Base-by-base conservation (phyloP, 202 grass and related monocot species). In the Panicum hallii region DNA sequence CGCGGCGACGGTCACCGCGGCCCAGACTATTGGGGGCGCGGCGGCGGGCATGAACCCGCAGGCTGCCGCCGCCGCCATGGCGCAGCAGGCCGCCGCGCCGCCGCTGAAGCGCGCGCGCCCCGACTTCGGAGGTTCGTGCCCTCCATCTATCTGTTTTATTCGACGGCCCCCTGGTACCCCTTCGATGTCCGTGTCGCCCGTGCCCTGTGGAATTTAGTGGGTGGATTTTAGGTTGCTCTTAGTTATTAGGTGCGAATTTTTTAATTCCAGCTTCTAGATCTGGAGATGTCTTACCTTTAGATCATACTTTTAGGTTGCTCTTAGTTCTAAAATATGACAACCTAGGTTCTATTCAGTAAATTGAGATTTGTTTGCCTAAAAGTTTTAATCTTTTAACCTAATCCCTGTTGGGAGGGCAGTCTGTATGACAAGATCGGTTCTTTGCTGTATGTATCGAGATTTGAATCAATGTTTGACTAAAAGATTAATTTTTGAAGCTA, bases 21-120 rank as follows among this genome's bases (percentile, higher is more conserved):
- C 63, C 6, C 56, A 87, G 42, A 45, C 83, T 6, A 55, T 53
- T 46, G 66, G 79, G 1, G 19, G 84, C 12, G 63, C 46, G 19
- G 66, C 82, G 10, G 36, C 40, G 4, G 75, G 42, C 75, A 86
- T 81, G 88, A 63, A 52, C 16, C 89, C 12, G 65, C 81, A 84
- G 89, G 81, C 84, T 1, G 83, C 89, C 1, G 85, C 30, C 2
- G 71, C 72, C 5, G 32, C 86, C 40, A 79, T 78, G 70, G 78
- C 79, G 50, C 90, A 92, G 58, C 85, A 90, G 52, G 44, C 91
- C 1, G 81, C 85, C 17, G 82, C 82, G 22, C 84, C 90, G 38
- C 77, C 93, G 61, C 87, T 97, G 65, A 99, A 99, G 79, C 97
- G 93, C 30, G 84, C 90, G 57, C 93, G 93, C 70, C 85, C 97